Evolutionary conservation across 371 early-diverging fungal species (phyloP), one percentile per base, ranked within the genome.

Genomic region (Syncephalastrum racemosum): DNA sequence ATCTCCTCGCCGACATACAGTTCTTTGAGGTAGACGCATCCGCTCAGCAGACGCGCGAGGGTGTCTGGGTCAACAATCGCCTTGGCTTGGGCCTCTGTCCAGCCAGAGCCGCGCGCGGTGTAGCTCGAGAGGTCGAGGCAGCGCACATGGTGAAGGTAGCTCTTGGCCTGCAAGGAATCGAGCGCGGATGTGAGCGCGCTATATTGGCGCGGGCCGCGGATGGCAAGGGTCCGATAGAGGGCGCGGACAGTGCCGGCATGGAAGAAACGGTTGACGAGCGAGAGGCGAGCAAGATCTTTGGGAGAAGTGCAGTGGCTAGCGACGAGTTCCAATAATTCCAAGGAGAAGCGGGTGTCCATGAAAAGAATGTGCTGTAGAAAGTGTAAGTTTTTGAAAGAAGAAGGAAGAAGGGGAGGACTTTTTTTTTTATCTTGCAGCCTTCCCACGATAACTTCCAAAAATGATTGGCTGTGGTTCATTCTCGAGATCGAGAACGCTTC

Each of bases 41-140:
- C 58, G n/a, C 43, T 40, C 19, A 75, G 58, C 25, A 71, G 27
- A 13, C 42, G 7, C 2, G 67, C 68, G 18, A 75, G 50, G 20
- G 56, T 55, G 5, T 67, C 57, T 14, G 72, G 59, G 10, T 59
- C 45, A 7, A 75, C 56, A 13, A 67, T 56, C 0, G 64, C 54
- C 19, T 65, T 69, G 16, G 76, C 72, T 27, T 70, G 54, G 13
- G 60, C 62, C 47, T 69, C 70, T 7, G 66, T 58, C 66, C 58
- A 72, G 18, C 76, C 70, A n/a, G 67, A 60, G 18, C 76, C 76
- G 19, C 62, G 55, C 1, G 63, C 63, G 2, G 70, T 71, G 56
- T 72, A 75, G 14, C 70, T 64, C 4, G 72, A 72, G 7, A 75
- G 49, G 46, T 75, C 76, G 0, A 75, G 54, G 23, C 63, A 27